phyloP scores from a whole-genome alignment of 2,329 filamentous ascomycete genomes.

The Ophiognomonia clavigignenti-juglandacearum region DNA sequence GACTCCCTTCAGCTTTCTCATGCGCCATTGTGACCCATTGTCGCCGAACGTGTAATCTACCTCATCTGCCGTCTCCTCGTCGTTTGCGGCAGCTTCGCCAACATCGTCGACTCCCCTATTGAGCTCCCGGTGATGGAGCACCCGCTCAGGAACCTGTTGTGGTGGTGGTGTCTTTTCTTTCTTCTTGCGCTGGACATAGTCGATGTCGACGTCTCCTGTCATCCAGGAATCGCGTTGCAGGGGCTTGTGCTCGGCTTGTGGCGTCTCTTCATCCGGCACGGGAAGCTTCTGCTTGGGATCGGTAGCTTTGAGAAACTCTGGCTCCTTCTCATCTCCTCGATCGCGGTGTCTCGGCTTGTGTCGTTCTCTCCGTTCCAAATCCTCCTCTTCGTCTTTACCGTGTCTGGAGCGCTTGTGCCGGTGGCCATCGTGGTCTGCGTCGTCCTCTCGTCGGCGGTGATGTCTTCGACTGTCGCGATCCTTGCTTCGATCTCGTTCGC shows the following conservation, averaged over 20 bases:
- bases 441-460: constrained; percentile 42
- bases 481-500: constrained; percentile 23
- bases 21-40: constrained; percentile 85
- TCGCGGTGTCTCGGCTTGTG: constrained; percentile 18
- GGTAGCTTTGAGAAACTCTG: constrained; percentile 34
- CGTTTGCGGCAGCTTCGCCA: constrained; percentile 40
- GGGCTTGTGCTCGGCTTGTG: constrained; percentile 26
- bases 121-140: constrained; percentile 75
- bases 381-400: constrained; percentile 31
- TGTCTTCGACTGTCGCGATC: constrained; percentile 23
- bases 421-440: constrained; percentile 22
- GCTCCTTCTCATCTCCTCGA: constrained; percentile 27
- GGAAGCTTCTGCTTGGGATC: constrained; percentile 48
- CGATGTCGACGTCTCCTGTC: constrained; percentile 76
- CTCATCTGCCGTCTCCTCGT: constrained; percentile 53
- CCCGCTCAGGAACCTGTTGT: constrained; percentile 60
- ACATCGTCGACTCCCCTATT: constrained; percentile 54
- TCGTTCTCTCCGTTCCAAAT: constrained; percentile 28
- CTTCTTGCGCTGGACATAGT: constrained; percentile 67
- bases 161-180: constrained; percentile 48
- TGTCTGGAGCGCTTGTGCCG: constrained; percentile 37
- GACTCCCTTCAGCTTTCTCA: constrained; percentile 87
- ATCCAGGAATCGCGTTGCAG: constrained; percentile 87
- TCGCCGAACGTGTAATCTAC: constrained; percentile 87
- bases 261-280: constrained; percentile 34